These are phyloP conservation scores for Lasiosphaeria ovina DNA, from an alignment of 495 filamentous ascomycete genomes.

Conservation along the genomic window DNA sequence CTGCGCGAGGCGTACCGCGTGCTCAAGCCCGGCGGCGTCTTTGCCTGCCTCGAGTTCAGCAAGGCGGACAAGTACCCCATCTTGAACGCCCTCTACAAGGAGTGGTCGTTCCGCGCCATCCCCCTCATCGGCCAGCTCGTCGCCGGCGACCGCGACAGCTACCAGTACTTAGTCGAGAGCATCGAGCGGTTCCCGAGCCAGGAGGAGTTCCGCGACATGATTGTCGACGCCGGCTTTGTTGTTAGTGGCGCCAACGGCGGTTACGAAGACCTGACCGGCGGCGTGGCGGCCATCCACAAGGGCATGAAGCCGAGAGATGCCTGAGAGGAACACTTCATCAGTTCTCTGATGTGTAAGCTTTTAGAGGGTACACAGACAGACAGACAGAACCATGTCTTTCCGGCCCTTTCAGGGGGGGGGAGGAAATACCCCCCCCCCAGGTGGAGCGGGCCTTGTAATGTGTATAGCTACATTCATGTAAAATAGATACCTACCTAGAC, in stretches of 20 bases:
- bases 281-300: constrained; percentile 94
- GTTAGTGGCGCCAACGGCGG: constrained; percentile 71
- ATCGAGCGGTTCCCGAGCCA: constrained; percentile 92
- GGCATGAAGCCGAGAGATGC: constrained; percentile 72
- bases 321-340: constrained; percentile 1
- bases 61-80: constrained; percentile 67
- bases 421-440: no score
- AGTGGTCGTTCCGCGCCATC: constrained; percentile 93
- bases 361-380: not conserved
- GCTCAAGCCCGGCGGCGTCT: constrained; percentile 90
- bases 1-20: constrained; percentile 80
- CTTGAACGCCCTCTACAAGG: constrained; percentile 85
- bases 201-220: constrained; percentile 80
- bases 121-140: constrained; percentile 94
- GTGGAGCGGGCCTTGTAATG: no score
- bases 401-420: no score
- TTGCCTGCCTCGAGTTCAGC: constrained; percentile 95
- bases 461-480: not conserved
- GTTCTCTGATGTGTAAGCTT: not conserved
- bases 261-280: constrained; percentile 84
- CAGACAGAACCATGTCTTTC: no score
- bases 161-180: constrained; percentile 98
- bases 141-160: constrained; percentile 89
- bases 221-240: constrained; percentile 81
- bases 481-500: not conserved